Evolutionary conservation across 1,139 yeast genomes (phyloP).

Genomic region (Taiozyma sp.): DNA sequence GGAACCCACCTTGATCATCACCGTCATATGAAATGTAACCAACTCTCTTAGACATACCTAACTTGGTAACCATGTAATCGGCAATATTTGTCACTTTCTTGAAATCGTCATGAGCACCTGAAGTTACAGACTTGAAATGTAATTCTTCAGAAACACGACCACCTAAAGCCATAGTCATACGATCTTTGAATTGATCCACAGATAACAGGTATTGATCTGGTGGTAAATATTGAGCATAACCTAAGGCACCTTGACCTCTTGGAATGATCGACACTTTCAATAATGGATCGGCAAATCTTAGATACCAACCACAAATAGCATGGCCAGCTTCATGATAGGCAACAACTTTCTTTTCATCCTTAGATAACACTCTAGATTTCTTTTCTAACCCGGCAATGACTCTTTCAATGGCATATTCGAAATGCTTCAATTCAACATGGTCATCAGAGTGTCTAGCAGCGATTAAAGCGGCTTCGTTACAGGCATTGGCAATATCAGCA

Average conservation of each 20-base stretch:
- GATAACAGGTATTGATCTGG: conserved; percentile 67
- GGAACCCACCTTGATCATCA: conserved; percentile 41
- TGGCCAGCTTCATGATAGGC: conserved; percentile 86
- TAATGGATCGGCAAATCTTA: conserved; percentile 69
- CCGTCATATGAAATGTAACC: conserved; percentile 49
- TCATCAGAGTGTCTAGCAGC: conserved; percentile 66
- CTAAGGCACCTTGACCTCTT: conserved; percentile 79
- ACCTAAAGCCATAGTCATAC: conserved; percentile 79
- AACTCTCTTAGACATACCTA: conserved; percentile 69
- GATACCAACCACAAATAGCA: conserved; percentile 75
- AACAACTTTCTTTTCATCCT: conserved; percentile 67
- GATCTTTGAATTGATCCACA: conserved; percentile 59
- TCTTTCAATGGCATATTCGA: conserved; percentile 77
- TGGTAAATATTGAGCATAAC: conserved; percentile 79
- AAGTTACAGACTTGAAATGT: conserved; percentile 70
- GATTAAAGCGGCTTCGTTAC: conserved; percentile 78
- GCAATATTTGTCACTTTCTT: conserved; percentile 77
- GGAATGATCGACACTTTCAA: conserved; percentile 79
- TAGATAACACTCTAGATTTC: conserved; percentile 61
- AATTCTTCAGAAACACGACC: conserved; percentile 78
- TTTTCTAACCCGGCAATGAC: conserved; percentile 79
- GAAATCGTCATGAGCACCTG: conserved; percentile 80
- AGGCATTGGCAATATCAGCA: conserved; percentile 80
- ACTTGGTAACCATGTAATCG: conserved; percentile 65
- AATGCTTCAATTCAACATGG: conserved; percentile 53